Percentiles rank a stretch among this genome's conserved stretches.
Conservation (phyloP, 495 filamentous ascomycete species). For the Filosporella fistucella region DNA sequence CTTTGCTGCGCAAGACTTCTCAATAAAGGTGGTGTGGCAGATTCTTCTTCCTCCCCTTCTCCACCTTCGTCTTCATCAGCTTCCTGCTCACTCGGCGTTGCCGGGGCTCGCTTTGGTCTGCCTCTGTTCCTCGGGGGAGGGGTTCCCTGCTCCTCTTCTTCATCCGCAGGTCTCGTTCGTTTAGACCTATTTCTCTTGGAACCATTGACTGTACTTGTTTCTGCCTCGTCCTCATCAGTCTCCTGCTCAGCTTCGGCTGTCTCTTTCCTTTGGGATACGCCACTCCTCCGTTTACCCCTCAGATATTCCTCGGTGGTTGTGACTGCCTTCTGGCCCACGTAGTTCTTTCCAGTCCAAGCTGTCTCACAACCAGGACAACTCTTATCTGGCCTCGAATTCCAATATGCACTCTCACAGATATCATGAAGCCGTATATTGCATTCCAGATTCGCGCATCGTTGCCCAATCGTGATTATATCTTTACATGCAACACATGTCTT, state of each 20-base stretch:
- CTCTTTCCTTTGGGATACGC: constrained; percentile 33
- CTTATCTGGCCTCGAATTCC: constrained; percentile 52
- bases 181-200: background rate
- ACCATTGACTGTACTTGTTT: background rate
- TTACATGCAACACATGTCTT: constrained; percentile 87
- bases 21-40: too few species aligned
- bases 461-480: constrained; percentile 85
- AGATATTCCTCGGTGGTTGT: constrained; percentile 43
- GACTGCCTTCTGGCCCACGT: constrained; percentile 76
- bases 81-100: background rate
- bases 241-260: constrained; percentile 29
- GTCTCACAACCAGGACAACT: constrained; percentile 71
- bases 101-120: background rate
- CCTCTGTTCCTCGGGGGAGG: background rate
- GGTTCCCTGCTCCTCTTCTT: background rate
- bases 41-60: background rate
- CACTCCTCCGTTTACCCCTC: constrained; percentile 35
- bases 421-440: constrained; percentile 75
- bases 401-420: constrained; percentile 69
- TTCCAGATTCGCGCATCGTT: constrained; percentile 66
- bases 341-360: constrained; percentile 68
- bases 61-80: background rate
- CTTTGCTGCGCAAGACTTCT: too few species aligned
- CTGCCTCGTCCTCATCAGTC: background rate
- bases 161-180: background rate